Conservation (phyloP, 305 asterid species). For the Solanum hybrid region DNA sequence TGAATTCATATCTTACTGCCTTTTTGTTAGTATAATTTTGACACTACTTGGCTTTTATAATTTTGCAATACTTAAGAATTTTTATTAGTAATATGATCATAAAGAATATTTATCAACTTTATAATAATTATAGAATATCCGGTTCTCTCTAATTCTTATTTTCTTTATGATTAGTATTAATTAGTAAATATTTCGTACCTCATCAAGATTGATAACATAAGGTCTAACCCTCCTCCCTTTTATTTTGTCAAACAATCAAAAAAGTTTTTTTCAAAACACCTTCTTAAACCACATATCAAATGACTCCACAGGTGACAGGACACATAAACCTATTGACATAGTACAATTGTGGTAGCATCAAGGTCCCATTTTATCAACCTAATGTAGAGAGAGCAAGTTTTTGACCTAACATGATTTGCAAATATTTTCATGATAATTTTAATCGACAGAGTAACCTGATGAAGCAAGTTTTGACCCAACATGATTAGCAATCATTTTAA, state of each 20-base stretch:
- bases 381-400: not conserved
- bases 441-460: not conserved
- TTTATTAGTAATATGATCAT: not conserved
- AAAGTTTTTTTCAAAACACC: not conserved
- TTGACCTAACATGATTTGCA: not conserved
- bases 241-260: not conserved
- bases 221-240: not conserved
- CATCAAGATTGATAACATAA: not conserved
- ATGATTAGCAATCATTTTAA: no score
- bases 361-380: not conserved
- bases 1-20: slow-evolving; percentile 20
- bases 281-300: not conserved
- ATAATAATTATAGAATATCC: no score
- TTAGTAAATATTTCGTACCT: not conserved
- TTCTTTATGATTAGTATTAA: not conserved
- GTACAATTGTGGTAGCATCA: not conserved
- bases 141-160: not conserved
- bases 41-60: not conserved
- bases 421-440: not conserved
- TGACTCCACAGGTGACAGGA: not conserved
- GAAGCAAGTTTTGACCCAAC: not conserved
- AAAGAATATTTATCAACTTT: not conserved
- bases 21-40: not conserved
- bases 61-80: not conserved
- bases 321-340: not conserved